Base-by-base conservation (phyloP, 345 rosid species). In the Litchi chinensis region DNA sequence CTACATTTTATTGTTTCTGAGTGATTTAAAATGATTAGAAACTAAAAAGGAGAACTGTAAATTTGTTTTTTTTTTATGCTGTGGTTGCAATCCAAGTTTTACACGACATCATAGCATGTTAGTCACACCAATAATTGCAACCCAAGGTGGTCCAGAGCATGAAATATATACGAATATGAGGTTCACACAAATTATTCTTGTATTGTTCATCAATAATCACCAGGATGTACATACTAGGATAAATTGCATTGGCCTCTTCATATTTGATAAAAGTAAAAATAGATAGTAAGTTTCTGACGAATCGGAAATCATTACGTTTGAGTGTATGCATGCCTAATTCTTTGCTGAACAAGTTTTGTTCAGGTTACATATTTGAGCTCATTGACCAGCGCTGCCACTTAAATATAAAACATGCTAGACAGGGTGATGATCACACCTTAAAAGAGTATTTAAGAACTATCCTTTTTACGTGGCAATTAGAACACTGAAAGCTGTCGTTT, bases 1-100 rank as follows among this genome's bases (percentile, higher is more conserved):
- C 66, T 62, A 18, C 75, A 65, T 66, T 76, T 84, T 73, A 60
- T 69, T 77, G 66, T 68, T 41, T 76, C 37, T 75, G 50, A 65
- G 70, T 39, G 50, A 43, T 21, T 62, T 44, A 12, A 81, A 77
- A 65, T 67, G 74, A 77, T 74, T 69, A 81, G 26, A 24, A 79
- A 54, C 57, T 83, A 67, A 24, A 65, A 75, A 73, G 54, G 64
- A 28, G 40, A 56, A 24, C 28, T 32, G 28, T 43, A 41, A 62
- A 62, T 74, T 77, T 68, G 67, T 71, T 62, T 77, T 68, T 19
- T 68, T 46, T 65, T 57, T 10, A n/a, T 63, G 70, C 48, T 60
- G 66, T 76, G 16, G 69, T 26, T 63, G 26, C 13, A 74, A 56
- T 60, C 41, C 12, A n/a, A 56, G 65, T 37, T 73, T 57, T 66